Percentiles rank a stretch among this genome's conserved stretches.
Evolutionary conservation across 192 early-diverging fungal species (phyloP).

Genomic region (Coemansia sp.): DNA sequence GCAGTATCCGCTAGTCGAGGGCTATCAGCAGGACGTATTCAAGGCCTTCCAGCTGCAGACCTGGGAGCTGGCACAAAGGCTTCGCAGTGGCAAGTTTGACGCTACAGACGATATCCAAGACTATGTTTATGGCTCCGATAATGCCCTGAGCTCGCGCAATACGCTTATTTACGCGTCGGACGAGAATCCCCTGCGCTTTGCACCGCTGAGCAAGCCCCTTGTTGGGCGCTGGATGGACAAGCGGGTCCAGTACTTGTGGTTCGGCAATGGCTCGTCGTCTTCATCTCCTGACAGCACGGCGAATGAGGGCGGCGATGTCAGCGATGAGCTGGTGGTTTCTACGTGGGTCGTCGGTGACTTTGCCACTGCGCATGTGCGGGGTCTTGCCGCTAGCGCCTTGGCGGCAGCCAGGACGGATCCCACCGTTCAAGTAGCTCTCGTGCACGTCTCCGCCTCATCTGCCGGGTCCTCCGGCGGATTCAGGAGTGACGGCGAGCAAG

Average conservation of each 20-base stretch:
- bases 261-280: background rate
- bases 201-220: constrained; percentile 9
- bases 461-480: background rate
- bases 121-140: constrained; percentile 64
- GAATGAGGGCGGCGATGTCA: background rate
- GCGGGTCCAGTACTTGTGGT: constrained; percentile 21
- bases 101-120: constrained; percentile 69
- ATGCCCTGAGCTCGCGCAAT: constrained; percentile 68
- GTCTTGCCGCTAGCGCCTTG: constrained; percentile 59
- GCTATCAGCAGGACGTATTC: constrained; percentile 61
- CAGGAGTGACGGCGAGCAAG: constrained; percentile 23
- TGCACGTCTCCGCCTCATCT: constrained; percentile 12
- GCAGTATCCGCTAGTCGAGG: constrained; percentile 65
- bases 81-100: constrained; percentile 60
- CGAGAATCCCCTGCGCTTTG: constrained; percentile 38
- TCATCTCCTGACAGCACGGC: background rate
- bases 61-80: constrained; percentile 48
- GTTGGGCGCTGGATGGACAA: constrained; percentile 29
- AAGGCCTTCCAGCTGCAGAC: constrained; percentile 59
- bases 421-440: constrained; percentile 34
- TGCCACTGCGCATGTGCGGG: constrained; percentile 53
- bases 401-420: constrained; percentile 26
- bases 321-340: constrained; percentile 20
- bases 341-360: constrained; percentile 64
- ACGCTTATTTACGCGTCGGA: constrained; percentile 44